Evolutionary conservation across 768 basidiomycete genomes (phyloP), one percentile per base, ranked within the genome.

Genomic region (Mycena rebaudengoi): DNA sequence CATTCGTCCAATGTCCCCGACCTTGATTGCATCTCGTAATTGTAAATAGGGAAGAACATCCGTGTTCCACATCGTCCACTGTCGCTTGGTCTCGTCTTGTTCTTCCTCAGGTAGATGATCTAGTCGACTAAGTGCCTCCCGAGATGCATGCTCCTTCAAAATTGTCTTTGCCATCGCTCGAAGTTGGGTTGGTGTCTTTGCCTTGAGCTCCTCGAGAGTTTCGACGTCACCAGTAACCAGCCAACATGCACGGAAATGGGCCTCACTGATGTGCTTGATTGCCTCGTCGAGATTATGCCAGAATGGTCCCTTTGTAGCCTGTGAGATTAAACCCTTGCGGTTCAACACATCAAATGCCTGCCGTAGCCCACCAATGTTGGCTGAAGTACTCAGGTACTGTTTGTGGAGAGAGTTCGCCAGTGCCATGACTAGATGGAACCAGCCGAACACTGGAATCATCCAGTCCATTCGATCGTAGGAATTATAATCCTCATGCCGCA

Each of bases 351-450:
- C 63, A 30, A 71, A 70, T 1, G 60, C 64, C 14, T 67, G 63
- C 5, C 60, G 45, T 3, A 73, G 48, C n/a, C 67, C 49, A 1
- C 60, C 46, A 10, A 30, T 41, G 4, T 18, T 50, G 1, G 44
- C 44, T 5, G 65, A 60, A 0, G 69, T 73, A 1, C 71, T 69
- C 28, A 70, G 67, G 60, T 74, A 78, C 43, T 79, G 76, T 14
- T 75, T 68, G 37, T 78, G 73, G 1, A 79, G 28, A 0, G 77
- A 78, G 44, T 75, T 71, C 0, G 65, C 73, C 39, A 73, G 65
- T 0, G 74, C 76, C 68, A 80, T 76, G 28, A 64, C 30, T 0
- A 70, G 30, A 60, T 80, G 76, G n/a, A 80, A 75, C 76, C 76
- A 80, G 0, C 77, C 74, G 40, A 76, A 75, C 0, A 65, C 26